Conservation (phyloP, 2,329 filamentous ascomycete genomes). For the Didymella pinodella region DNA sequence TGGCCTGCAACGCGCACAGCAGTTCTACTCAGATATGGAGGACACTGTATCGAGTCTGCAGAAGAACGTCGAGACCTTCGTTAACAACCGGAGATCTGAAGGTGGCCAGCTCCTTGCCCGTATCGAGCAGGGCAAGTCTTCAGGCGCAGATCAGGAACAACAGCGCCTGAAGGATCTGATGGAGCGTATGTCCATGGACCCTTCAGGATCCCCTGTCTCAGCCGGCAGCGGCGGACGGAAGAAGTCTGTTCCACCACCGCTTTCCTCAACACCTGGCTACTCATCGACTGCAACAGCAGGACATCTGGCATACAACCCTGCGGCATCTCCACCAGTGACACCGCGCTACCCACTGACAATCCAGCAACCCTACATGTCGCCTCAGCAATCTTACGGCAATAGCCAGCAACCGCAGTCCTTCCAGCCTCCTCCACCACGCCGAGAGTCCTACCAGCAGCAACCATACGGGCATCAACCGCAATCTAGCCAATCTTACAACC, state of each 20-base stretch:
- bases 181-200: slow-evolving; percentile 91
- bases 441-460: slow-evolving; percentile 46
- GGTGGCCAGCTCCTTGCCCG: slow-evolving; percentile 87
- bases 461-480: slow-evolving; percentile 31
- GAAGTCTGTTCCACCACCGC: slow-evolving; percentile 52
- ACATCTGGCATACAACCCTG: slow-evolving; percentile 61
- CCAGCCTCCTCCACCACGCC: slow-evolving; percentile 40
- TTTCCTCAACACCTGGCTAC: slow-evolving; percentile 46
- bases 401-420: slow-evolving; percentile 37
- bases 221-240: slow-evolving; percentile 37
- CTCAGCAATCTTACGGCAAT: slow-evolving; percentile 37
- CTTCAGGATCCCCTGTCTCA: slow-evolving; percentile 47
- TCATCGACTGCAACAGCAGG: slow-evolving; percentile 42
- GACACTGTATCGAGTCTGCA: slow-evolving; percentile 90
- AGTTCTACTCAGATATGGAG: slow-evolving; percentile 95
- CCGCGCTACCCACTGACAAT: slow-evolving; percentile 54
- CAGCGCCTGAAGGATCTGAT: slow-evolving; percentile 87
- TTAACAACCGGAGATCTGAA: slow-evolving; percentile 91
- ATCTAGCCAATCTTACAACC: slow-evolving; percentile 55
- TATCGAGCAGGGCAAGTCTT: slow-evolving; percentile 81
- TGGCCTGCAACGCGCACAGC: slow-evolving; percentile 85
- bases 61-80: slow-evolving; percentile 96
- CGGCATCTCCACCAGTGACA: slow-evolving; percentile 57
- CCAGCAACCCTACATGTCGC: slow-evolving; percentile 45
- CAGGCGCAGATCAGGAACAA: slow-evolving; percentile 80